Evolutionary conservation across 176 grass and related monocot genomes (phyloP), one percentile per base, ranked within the genome.

Genomic region (Hsuehochloa calcarea): DNA sequence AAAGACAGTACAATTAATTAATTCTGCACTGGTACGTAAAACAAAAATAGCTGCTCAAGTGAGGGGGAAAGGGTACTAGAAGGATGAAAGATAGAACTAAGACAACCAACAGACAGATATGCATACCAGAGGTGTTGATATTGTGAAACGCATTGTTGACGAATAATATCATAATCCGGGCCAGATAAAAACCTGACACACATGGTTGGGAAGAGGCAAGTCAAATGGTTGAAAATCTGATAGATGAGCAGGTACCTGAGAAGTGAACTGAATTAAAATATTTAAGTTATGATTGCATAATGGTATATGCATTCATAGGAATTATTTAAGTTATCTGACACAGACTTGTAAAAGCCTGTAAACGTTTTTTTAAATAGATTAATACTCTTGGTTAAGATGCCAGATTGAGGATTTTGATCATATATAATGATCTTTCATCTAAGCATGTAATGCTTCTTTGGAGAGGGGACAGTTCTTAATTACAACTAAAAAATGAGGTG

Each of bases 111-210:
- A 44, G 60, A 78, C 0, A 76, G 4, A 49, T 80, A 87, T 77
- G 58, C 56, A 49, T 92, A 98, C 93, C 93, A 98, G 89, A 16
- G 96, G 96, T 75, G 96, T 95, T 23, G 93, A 95, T 90, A 98
- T 90, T 72, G 82, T 93, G 84, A 93, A 98, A 71, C 91, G 89
- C 93, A 95, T 93, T 69, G 80, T 90, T 77, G 96, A 98, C 22
- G 93, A 95, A 85, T 85, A 82, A 58, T 93, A 95, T 98, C 93
- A n/a, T n/a, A n/a, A n/a, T n/a, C n/a, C n/a, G n/a, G n/a, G n/a
- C n/a, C n/a, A n/a, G n/a, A n/a, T n/a, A n/a, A n/a, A n/a, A n/a
- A n/a, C n/a, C n/a, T n/a, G n/a, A n/a, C n/a, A n/a, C n/a, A 34
- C 31, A 72, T 98, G 89, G 84, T 58, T 62, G 38, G 96, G 96